Conservation (phyloP, 345 rosid species). For the Rhodomyrtus tomentosa region DNA sequence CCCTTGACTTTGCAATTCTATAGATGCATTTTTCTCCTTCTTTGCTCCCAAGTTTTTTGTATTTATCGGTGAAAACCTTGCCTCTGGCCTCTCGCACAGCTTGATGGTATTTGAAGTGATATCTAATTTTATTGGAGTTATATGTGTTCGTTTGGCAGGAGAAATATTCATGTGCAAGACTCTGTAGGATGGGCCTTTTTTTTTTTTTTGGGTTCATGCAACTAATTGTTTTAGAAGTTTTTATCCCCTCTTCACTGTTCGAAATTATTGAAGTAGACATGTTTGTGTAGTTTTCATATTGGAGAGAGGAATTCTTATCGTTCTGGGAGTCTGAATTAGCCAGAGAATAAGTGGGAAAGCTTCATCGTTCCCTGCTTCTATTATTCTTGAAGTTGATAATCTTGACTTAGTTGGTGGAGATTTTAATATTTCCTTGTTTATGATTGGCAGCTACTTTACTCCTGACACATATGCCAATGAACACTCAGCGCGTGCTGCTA, state of each 20-base stretch:
- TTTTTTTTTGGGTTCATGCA: not conserved
- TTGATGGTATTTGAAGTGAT: not conserved
- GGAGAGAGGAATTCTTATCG: not conserved
- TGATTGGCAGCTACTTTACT: conserved; percentile 77
- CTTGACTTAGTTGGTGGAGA: not conserved
- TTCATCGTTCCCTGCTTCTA: not conserved
- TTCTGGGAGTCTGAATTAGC: not conserved
- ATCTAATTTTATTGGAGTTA: not conserved
- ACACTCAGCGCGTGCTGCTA: conserved; percentile 94
- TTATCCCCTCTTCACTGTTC: not conserved
- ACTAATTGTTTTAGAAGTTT: not conserved
- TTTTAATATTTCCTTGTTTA: not conserved
- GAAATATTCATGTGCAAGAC: not conserved
- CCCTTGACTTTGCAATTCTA: too few species aligned
- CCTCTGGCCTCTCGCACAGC: too few species aligned
- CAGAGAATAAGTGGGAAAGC: not conserved
- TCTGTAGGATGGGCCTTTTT: not conserved
- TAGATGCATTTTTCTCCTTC: too few species aligned
- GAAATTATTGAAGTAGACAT: not conserved
- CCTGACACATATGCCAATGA: conserved; percentile 95
- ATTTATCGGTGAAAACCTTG: too few species aligned
- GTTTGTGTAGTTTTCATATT: not conserved
- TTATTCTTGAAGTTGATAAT: not conserved
- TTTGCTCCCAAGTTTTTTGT: too few species aligned
- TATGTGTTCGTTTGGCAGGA: not conserved